Conservation (phyloP, 1,284 basidiomycete species). For the Ustilago vetiveriae region DNA sequence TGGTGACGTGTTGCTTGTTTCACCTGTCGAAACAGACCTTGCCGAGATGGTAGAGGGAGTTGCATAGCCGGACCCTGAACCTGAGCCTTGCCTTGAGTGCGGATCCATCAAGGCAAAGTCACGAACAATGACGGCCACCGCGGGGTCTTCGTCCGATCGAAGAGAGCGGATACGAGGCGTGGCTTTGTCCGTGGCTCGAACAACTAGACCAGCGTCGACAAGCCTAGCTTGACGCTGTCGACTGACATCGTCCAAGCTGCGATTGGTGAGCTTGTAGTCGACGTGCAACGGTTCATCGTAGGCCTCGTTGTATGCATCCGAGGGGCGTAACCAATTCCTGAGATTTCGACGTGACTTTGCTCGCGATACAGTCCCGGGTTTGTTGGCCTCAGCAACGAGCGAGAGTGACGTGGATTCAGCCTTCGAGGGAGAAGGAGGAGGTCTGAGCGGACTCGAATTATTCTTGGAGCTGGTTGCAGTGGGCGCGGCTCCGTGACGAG, state of each 20-base stretch:
- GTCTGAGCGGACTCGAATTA: not conserved
- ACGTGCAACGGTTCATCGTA: constrained; percentile 41
- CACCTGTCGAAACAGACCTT: constrained; percentile 26
- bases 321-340: constrained; percentile 20
- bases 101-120: constrained; percentile 12
- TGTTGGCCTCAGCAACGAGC: constrained; percentile 5
- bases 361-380: not conserved
- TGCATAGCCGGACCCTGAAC: constrained; percentile 29
- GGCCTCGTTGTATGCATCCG: not conserved
- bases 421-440: not conserved
- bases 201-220: not conserved
- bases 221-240: not conserved
- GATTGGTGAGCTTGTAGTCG: constrained; percentile 19
- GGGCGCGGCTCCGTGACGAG: constrained; percentile 47
- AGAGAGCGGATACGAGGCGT: constrained; percentile 12
- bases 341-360: constrained; percentile 25
- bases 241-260: constrained; percentile 19
- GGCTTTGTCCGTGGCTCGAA: constrained; percentile 3
- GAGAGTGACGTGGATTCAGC: not conserved
- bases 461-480: not conserved
- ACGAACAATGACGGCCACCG: not conserved
- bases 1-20: constrained; percentile 27
- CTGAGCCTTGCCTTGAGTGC: constrained; percentile 14
- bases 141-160: constrained; percentile 2
- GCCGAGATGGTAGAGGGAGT: constrained; percentile 35